These are phyloP conservation scores for Thermochaetoides dissita DNA, from an alignment of 2,329 filamentous ascomycete genomes.

Conservation along the genomic window DNA sequence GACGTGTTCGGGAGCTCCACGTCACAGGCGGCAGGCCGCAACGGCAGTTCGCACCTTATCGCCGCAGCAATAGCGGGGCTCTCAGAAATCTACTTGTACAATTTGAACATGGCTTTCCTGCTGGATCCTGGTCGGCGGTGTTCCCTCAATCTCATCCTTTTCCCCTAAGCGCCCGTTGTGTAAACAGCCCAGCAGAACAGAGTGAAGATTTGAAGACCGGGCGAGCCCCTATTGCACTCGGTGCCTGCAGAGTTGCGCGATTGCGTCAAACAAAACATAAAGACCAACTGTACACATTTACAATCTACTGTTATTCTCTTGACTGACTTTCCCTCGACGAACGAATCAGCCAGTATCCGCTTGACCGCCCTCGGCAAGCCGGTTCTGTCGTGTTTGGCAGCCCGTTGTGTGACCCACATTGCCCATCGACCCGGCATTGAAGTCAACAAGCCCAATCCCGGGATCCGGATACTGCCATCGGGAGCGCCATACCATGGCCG, in stretches of 20 bases:
- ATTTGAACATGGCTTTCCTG: conserved; percentile 4
- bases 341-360: neutral
- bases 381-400: neutral
- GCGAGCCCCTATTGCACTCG: neutral
- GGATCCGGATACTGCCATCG: no score
- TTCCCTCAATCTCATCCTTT: conserved; percentile 1
- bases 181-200: neutral
- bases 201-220: neutral
- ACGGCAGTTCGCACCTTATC: conserved; percentile 7
- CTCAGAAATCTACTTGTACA: neutral
- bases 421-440: neutral
- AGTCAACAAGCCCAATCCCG: no score
- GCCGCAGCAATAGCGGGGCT: conserved; percentile 7
- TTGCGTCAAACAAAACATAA: no score
- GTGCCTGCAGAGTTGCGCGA: neutral
- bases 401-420: neutral
- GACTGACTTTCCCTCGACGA: neutral
- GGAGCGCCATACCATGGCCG: conserved; percentile 14
- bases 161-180: neutral
- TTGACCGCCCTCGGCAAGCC: neutral
- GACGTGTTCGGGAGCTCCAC: neutral
- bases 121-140: neutral
- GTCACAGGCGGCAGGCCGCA: neutral
- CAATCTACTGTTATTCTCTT: no score
- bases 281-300: no score